Evolutionary conservation across 192 early-diverging fungal genomes (phyloP), one percentile per base, ranked within the genome.

Genomic region (Linnemannia hyalina): DNA sequence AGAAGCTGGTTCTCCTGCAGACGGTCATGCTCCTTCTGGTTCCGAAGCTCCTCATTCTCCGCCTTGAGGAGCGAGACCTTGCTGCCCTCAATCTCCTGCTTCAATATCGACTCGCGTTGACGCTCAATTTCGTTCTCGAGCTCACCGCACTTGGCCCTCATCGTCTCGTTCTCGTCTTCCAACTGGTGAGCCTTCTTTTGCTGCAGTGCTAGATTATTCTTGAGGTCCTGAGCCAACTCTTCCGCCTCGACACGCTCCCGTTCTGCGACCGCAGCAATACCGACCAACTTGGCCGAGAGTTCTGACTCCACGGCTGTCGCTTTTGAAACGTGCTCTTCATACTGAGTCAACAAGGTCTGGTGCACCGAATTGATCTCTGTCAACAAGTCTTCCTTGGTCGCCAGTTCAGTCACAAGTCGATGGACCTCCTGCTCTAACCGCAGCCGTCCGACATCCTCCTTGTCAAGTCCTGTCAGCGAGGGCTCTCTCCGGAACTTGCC

Each of bases 61-160:
- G 84, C 84, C 49, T 81, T 80, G 6, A 86, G 65, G 2, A 86
- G 18, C 8, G 79, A 81, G 0, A 86, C 84, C 41, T 86, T 86
- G 47, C 80, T 63, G 0, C 72, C 84, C 23, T 86, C 84, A 32
- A 86, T 86, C 65, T 86, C 79, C 35, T 86, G 84, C 68, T 86
- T 86, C 76, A 86, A 52, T 3, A 86, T 86, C 0, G 84, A 86
- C 41, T 86, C 84, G 18, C 84, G 73, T 35, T 86, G 84, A 1
- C 79, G 78, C 41, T 86, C 84, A 69, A 86, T 78, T 44, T 86
- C 84, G n/a, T 86, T 80, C 65, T 86, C 84, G 1, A 86, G 79
- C 49, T 86, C 84, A 0, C 74, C 84, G 41, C 84, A 86, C 49
- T 78, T 86, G 29, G 77, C 52, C 23, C 84, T 75, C 46, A 86